Percentiles rank a stretch among this genome's conserved stretches.
These are phyloP conservation scores for Fusarium paranaense DNA, from an alignment of 2,329 filamentous ascomycete species.

Conservation along the genomic window DNA sequence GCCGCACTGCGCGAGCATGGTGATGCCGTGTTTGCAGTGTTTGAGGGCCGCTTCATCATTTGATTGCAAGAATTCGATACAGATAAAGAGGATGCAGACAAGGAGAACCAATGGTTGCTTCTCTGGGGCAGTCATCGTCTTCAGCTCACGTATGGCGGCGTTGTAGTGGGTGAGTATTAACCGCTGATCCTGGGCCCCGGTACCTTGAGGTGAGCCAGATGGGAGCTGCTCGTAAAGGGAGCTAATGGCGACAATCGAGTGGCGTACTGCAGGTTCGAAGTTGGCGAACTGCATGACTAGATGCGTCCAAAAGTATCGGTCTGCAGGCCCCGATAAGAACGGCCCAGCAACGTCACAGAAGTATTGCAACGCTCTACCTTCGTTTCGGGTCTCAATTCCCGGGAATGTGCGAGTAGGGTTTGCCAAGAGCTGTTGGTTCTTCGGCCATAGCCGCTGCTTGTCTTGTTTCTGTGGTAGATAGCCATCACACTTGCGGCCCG, in stretches of 20 bases:
- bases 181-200: not conserved
- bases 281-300: slow-evolving; percentile 9
- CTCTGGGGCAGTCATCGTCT: not conserved
- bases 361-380: not conserved
- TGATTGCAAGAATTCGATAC: slow-evolving; percentile 7
- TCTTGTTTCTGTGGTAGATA: not conserved
- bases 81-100: slow-evolving; percentile 6
- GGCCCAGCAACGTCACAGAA: not conserved
- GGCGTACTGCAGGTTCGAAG: slow-evolving; percentile 9
- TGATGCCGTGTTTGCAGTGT: slow-evolving; percentile 10
- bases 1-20: not conserved
- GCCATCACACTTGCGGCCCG: slow-evolving; percentile 12
- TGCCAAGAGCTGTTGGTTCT: not conserved
- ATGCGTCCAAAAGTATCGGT: slow-evolving; percentile 6
- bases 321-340: not conserved
- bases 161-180: slow-evolving; percentile 2
- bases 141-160: not conserved
- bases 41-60: not conserved
- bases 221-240: slow-evolving; percentile 4
- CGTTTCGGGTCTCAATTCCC: not conserved
- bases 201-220: not conserved
- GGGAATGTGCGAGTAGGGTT: not conserved
- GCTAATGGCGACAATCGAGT: slow-evolving; percentile 13
- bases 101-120: slow-evolving; percentile 6
- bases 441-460: not conserved